Conservation (phyloP, 768 basidiomycete species). For the Cubamyces lactineus region DNA sequence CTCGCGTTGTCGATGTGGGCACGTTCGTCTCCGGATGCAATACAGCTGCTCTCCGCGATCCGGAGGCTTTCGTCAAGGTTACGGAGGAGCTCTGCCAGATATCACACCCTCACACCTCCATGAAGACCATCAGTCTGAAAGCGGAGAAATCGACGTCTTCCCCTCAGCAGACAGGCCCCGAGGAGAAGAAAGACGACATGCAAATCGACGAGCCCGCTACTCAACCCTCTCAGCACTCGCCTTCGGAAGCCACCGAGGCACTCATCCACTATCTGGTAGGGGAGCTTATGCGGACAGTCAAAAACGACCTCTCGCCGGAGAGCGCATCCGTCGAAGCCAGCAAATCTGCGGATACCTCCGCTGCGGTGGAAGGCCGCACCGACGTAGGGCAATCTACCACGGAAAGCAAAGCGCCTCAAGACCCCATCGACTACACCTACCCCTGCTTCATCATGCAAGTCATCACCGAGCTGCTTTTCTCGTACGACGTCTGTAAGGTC, state of each 20-base stretch:
- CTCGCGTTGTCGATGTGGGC: constrained; percentile 66
- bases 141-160: not conserved
- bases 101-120: constrained; percentile 54
- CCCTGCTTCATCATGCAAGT: constrained; percentile 89
- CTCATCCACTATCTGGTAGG: constrained; percentile 71
- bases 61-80: constrained; percentile 72
- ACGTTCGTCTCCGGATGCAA: constrained; percentile 78
- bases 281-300: constrained; percentile 69
- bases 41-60: constrained; percentile 81
- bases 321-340: not conserved
- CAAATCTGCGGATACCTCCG: not conserved
- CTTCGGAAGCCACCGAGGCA: constrained; percentile 53
- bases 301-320: constrained; percentile 36
- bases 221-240: constrained; percentile 1
- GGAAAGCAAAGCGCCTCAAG: constrained; percentile 14
- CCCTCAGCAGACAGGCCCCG: constrained; percentile 1
- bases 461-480: constrained; percentile 89
- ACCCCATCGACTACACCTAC: constrained; percentile 48
- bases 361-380: not conserved
- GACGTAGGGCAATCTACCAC: not conserved
- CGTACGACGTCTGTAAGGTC: constrained; percentile 89
- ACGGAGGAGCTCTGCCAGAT: constrained; percentile 75
- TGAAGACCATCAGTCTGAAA: constrained; percentile 36
- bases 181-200: constrained; percentile 50
- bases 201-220: constrained; percentile 50